These are phyloP conservation scores for Solanum corneliomulleri DNA, from an alignment of 257 asterid species.

Conservation along the genomic window DNA sequence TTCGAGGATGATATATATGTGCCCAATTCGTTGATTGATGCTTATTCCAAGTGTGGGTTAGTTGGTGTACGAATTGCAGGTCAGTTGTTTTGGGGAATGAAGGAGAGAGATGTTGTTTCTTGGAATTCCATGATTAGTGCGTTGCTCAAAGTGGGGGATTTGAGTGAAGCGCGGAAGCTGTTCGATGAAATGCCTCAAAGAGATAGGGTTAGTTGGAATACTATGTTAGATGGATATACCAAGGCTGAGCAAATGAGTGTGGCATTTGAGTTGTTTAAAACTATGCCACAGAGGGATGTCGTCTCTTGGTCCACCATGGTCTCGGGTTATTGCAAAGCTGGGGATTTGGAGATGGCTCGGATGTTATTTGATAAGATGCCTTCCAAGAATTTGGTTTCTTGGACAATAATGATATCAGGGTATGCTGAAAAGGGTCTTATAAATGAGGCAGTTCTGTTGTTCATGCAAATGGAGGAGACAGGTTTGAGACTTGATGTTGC, in stretches of 20 bases:
- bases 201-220: slow-evolving; percentile 31
- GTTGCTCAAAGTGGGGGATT: slow-evolving; percentile 10
- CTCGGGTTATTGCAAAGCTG: slow-evolving; percentile 48
- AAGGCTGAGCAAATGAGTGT: slow-evolving; percentile 14
- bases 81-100: slow-evolving; percentile 38
- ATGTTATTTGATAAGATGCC: slow-evolving; percentile 69
- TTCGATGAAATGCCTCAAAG: slow-evolving; percentile 24
- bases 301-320: slow-evolving; percentile 77
- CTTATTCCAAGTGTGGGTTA: slow-evolving; percentile 50
- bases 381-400: slow-evolving; percentile 57
- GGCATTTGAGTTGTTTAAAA: slow-evolving; percentile 46
- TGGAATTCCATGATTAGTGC: slow-evolving; percentile 58
- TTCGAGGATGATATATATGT: slow-evolving; percentile 40
- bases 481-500: slow-evolving; percentile 41
- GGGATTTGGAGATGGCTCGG: slow-evolving; percentile 69
- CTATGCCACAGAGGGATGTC: slow-evolving; percentile 52
- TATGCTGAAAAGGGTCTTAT: slow-evolving; percentile 60
- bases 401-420: slow-evolving; percentile 66
- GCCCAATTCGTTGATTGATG: slow-evolving; percentile 59
- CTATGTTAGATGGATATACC: slow-evolving; percentile 20
- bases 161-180: slow-evolving; percentile 16
- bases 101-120: slow-evolving; percentile 48
- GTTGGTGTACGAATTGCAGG: slow-evolving; percentile 34
- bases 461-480: slow-evolving; percentile 30
- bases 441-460: slow-evolving; percentile 51